These are phyloP conservation scores for Fusarium coffeatum DNA, from an alignment of 2,329 filamentous ascomycete genomes.

Conservation along the genomic window DNA sequence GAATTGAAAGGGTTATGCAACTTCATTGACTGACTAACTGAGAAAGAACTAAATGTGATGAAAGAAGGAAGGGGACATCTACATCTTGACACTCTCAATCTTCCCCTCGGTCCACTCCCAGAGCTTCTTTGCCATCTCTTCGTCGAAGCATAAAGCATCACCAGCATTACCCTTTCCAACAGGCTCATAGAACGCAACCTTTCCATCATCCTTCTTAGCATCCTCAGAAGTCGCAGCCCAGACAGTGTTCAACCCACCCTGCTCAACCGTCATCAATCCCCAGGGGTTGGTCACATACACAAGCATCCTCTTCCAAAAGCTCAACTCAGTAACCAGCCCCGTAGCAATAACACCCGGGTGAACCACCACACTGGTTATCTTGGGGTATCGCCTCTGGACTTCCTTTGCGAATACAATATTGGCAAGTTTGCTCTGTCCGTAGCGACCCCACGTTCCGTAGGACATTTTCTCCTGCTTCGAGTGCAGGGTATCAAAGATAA, in stretches of 20 bases:
- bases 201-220: constrained; percentile 20
- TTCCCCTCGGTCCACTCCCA: constrained; percentile 54
- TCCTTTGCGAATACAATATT: constrained; percentile 61
- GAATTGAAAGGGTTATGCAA: constrained; percentile 37
- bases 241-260: constrained; percentile 48
- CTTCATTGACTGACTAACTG: neutral
- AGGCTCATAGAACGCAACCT: constrained; percentile 47
- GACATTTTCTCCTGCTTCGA: constrained; percentile 44
- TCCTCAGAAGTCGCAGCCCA: constrained; percentile 49
- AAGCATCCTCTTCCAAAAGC: constrained; percentile 42
- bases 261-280: constrained; percentile 41
- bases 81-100: constrained; percentile 11
- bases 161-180: constrained; percentile 42
- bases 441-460: constrained; percentile 57
- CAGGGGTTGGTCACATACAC: constrained; percentile 41
- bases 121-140: constrained; percentile 50
- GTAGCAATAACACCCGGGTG: constrained; percentile 60
- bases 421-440: constrained; percentile 63
- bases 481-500: constrained; percentile 47
- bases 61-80: neutral
- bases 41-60: neutral
- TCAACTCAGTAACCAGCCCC: constrained; percentile 41
- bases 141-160: constrained; percentile 42
- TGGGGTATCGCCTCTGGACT: constrained; percentile 57
- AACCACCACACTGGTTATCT: constrained; percentile 57